Base-by-base conservation (phyloP, 1,284 basidiomycete species). In the Entoloma clypeatum region DNA sequence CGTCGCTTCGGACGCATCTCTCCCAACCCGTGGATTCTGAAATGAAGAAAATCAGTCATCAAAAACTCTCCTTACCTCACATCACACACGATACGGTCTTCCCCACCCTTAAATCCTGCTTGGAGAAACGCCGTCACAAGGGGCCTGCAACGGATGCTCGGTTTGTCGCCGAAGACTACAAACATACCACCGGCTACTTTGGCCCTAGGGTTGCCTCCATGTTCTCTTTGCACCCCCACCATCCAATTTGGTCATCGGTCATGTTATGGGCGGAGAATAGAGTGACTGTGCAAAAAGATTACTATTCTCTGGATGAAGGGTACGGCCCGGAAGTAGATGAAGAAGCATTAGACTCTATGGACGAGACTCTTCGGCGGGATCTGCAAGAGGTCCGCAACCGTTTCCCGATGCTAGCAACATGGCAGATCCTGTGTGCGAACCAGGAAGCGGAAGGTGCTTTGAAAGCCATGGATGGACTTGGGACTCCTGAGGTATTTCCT, bases 341-440 rank as follows among this genome's bases (percentile, higher is more conserved):
- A 31, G 22, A 33, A 2, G 28, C 18, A 4, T 8, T 38, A 31
- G 23, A 17, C 13, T 25, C 33, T 6, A 31, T 27, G 11, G 13
- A 19, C 4, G n/a, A n/a, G n/a, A n/a, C n/a, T n/a, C n/a, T n/a
- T n/a, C 35, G 36, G 18, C 23, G 9, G 16, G 3, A 16, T 11
- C n/a, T 38, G 6, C 17, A 21, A 10, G 18, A 27, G 9, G n/a
- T 33, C 23, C 11, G 10, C 7, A 9, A 30, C 6, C 19, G 19
- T 4, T 47, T 40, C 36, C 30, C 22, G 5, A 8, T 18, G 16
- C 19, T 44, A 29, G 45, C 34, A 25, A 28, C 44, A 5, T 47
- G 45, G 41, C 41, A 47, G 19, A 25, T 37, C 14, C 36, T 36
- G 4, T 33, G 29, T 6, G 11, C 24, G 5, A n/a, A 10, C 18